phyloP scores from a whole-genome alignment of 129 eudicot genomes.

The Ambrosia artemisiifolia region DNA sequence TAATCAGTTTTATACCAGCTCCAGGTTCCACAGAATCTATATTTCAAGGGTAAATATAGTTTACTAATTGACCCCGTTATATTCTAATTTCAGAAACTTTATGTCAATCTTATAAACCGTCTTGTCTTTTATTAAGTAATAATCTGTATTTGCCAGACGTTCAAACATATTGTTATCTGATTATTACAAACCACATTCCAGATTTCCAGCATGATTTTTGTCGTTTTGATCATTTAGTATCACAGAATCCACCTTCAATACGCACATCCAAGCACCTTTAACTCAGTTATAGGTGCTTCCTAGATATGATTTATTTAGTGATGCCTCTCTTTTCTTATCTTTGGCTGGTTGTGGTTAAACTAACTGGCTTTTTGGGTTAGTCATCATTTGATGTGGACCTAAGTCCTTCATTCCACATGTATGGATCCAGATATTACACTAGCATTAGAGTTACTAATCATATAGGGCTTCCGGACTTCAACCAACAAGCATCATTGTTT shows the following conservation, averaged over 20 bases:
- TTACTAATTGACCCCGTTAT: not conserved
- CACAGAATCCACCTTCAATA: not conserved
- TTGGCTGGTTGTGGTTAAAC: constrained; percentile 7
- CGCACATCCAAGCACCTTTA: not conserved
- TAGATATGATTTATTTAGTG: not conserved
- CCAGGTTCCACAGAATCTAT: not conserved
- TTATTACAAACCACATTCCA: not conserved
- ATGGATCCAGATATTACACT: not conserved
- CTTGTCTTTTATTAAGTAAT: not conserved
- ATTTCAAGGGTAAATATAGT: not conserved
- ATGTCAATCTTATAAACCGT: not conserved
- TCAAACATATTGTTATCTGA: not conserved
- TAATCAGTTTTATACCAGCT: not conserved
- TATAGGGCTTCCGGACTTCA: constrained; percentile 6
- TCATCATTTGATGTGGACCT: constrained; percentile 17
- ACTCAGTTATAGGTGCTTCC: not conserved
- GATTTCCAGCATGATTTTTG: not conserved
- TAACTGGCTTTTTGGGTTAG: constrained; percentile 13
- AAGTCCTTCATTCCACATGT: constrained; percentile 11
- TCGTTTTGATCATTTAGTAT: not conserved
- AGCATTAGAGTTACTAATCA: constrained; percentile 6
- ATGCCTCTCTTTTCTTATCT: constrained; percentile 1
- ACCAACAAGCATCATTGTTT: constrained; percentile 17
- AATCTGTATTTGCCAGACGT: not conserved
- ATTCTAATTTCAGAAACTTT: not conserved